phyloP scores from a whole-genome alignment of 2,329 filamentous ascomycete species.

The Colletotrichum musae region DNA sequence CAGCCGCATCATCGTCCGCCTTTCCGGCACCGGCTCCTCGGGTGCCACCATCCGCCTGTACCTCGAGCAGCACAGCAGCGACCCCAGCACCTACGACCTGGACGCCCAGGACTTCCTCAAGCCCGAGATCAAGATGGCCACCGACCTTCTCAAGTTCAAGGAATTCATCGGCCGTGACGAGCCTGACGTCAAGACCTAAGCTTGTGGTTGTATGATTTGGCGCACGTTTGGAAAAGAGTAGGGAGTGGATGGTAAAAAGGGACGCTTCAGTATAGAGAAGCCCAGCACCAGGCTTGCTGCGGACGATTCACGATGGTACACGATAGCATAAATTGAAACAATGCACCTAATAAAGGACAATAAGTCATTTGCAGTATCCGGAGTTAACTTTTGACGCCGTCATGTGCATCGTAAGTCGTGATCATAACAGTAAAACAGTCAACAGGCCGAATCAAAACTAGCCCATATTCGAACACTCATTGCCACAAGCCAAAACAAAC shows the following conservation, averaged over 20 bases:
- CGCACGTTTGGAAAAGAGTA: conserved; percentile 18
- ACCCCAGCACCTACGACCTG: conserved; percentile 81
- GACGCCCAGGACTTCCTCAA: conserved; percentile 96
- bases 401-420: no score
- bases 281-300: conserved; percentile 24
- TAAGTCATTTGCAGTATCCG: background rate
- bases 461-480: no score
- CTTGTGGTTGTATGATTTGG: conserved; percentile 14
- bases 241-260: conserved; percentile 12
- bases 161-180: conserved; percentile 93
- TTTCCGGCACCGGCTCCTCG: conserved; percentile 95
- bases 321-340: conserved; percentile 41
- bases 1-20: conserved; percentile 92
- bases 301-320: conserved; percentile 41
- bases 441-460: no score
- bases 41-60: conserved; percentile 98
- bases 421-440: no score
- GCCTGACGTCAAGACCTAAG: conserved; percentile 95
- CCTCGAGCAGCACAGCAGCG: conserved; percentile 93
- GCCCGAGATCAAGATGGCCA: conserved; percentile 89
- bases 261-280: conserved; percentile 39
- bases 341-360: conserved; percentile 29
- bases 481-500: no score
- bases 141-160: conserved; percentile 90
- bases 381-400: no score